Base-by-base conservation (phyloP, 345 rosid genomes). In the Gossypium turneri region DNA sequence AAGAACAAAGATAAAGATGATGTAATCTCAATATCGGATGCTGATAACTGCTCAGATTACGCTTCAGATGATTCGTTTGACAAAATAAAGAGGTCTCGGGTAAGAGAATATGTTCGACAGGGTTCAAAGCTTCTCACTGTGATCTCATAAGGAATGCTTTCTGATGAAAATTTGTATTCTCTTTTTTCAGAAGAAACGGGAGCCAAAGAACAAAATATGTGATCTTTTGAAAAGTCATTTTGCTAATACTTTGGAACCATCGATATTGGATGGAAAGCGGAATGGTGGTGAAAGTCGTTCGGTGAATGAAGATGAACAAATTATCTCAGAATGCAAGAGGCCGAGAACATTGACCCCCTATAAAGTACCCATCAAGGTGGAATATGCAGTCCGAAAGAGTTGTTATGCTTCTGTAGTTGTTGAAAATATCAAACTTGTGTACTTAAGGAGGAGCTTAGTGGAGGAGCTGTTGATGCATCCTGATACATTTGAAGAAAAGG, bases 371-470 rank as follows among this genome's bases (percentile, higher is more conserved):
- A 15, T 15, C 50, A 75, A 78, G 74, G 79, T 41, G 66, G 77
- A 70, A 41, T 56, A 72, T 56, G 62, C 62, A 20, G 70, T 79
- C 72, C 61, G 62, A 24, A 70, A 84, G 59, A 84, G 84, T 13
- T 76, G 79, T 56, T 82, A 85, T 12, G 92, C 89, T 38, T 72
- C 72, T 9, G 79, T 87, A 56, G 79, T 78, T 79, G 62, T 79
- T 20, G 86, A 89, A 12, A 89, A 89, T 38, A 77, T 89, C 29
- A 87, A 84, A 76, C 86, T 66, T 79, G 83, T 87, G 70, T 87
- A 89, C 83, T 75, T 89, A 50, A 82, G 88, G 68, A 89, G 65
- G 75, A 79, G 88, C 84, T 80, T 89, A 51, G 72, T 87, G 55
- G 56, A 75, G 75, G 82, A 81, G 78, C 52, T 89, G 20, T 17